These are phyloP conservation scores for Diaporthe sp. DNA, from an alignment of 2,329 filamentous ascomycete genomes.

Conservation along the genomic window DNA sequence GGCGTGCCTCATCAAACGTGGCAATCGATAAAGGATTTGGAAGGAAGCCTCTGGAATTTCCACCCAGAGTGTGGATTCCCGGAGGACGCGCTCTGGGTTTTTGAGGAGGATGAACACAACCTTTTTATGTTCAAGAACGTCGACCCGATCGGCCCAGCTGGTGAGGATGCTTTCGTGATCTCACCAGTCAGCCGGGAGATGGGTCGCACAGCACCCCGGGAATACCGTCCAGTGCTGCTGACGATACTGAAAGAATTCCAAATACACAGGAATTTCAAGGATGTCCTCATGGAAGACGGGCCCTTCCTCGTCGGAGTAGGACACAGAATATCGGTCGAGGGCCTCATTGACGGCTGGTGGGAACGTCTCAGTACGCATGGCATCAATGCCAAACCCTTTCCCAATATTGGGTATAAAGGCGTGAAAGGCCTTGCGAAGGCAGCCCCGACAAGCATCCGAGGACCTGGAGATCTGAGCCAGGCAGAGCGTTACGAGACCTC, in stretches of 20 bases:
- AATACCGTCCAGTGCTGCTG: slow-evolving; percentile 31
- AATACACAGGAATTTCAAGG: slow-evolving; percentile 23
- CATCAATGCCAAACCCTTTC: neutral
- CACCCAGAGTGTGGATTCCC: slow-evolving; percentile 44
- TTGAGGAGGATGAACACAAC: neutral
- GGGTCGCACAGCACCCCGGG: slow-evolving; percentile 23
- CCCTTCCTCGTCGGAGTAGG: neutral
- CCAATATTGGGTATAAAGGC: neutral
- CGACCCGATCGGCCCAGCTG: slow-evolving; percentile 34
- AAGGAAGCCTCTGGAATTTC: slow-evolving; percentile 15
- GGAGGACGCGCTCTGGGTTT: slow-evolving; percentile 42
- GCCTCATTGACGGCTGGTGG: slow-evolving; percentile 29
- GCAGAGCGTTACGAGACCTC: neutral
- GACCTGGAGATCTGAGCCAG: neutral
- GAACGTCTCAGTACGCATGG: neutral
- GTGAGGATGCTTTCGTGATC: slow-evolving; percentile 45
- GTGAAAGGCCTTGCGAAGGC: slow-evolving; percentile 6
- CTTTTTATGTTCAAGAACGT: slow-evolving; percentile 47
- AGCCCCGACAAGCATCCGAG: slow-evolving; percentile 18
- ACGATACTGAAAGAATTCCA: slow-evolving; percentile 15
- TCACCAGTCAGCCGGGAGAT: slow-evolving; percentile 36
- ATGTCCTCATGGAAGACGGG: neutral
- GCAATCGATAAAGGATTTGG: neutral
- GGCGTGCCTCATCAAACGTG: neutral
- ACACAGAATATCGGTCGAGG: neutral